Conservation (phyloP, 805 yeast genomes). For the Limtongozyma cylindracea region DNA sequence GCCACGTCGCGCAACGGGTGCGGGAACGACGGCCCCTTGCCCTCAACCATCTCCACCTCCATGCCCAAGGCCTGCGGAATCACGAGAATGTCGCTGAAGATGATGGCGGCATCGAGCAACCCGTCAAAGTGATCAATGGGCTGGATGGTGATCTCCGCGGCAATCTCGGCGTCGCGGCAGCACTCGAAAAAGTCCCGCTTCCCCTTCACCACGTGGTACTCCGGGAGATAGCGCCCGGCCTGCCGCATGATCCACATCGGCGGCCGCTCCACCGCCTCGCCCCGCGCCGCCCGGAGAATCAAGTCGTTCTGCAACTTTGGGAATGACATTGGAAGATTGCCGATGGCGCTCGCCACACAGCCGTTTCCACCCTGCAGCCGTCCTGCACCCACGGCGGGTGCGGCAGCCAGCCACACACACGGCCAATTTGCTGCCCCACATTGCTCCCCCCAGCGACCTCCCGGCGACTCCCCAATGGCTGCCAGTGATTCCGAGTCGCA, state of each 20-base stretch:
- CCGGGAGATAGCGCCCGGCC: conserved; percentile 87
- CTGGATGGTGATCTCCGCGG: conserved; percentile 84
- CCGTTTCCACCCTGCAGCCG: too few species aligned
- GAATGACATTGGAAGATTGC: conserved; percentile 22
- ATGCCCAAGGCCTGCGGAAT: conserved; percentile 98
- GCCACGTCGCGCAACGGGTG: conserved; percentile 58
- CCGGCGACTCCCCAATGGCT: too few species aligned
- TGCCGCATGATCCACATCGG: conserved; percentile 98
- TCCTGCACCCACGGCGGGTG: too few species aligned
- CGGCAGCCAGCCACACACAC: too few species aligned
- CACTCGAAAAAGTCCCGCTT: conserved; percentile 77
- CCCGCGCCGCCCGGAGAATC: conserved; percentile 76
- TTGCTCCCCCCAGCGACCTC: too few species aligned
- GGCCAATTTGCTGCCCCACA: too few species aligned
- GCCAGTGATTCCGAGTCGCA: too few species aligned
- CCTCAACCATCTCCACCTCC: conserved; percentile 82
- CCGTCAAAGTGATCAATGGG: conserved; percentile 83
- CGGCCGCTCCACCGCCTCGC: conserved; percentile 82
- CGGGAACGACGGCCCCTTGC: conserved; percentile 84
- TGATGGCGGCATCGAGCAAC: conserved; percentile 86
- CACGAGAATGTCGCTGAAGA: conserved; percentile 84
- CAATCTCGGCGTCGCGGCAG: conserved; percentile 88
- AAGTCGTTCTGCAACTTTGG: conserved; percentile 74
- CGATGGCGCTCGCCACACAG: too few species aligned
- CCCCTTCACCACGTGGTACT: conserved; percentile 76